A percentile compares a stretch with the other conserved stretches of the same genome.
These are phyloP conservation scores for Ophidiomyces ophidiicola DNA, from an alignment of 2,329 filamentous ascomycete genomes.

Conservation along the genomic window DNA sequence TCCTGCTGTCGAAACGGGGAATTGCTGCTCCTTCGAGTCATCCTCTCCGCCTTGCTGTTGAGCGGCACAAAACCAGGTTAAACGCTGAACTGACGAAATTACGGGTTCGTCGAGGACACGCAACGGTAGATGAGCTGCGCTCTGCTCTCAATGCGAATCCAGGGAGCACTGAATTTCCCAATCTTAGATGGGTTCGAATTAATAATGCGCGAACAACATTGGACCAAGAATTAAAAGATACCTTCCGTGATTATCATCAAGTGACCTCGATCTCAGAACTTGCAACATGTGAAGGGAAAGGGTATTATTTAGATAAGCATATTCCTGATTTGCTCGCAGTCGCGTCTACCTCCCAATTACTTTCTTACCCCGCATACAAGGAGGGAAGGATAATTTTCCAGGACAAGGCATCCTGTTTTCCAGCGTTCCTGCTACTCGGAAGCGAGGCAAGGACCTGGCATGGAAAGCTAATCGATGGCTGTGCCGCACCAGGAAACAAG, in stretches of 20 bases:
- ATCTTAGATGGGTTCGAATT: conserved; percentile 85
- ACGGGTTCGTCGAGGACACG: conserved; percentile 57
- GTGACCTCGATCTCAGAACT: conserved; percentile 48
- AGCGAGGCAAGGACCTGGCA: conserved; percentile 38
- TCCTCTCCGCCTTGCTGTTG: conserved; percentile 61
- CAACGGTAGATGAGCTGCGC: conserved; percentile 53
- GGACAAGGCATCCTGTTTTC: conserved; percentile 95
- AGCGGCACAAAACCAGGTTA: conserved; percentile 69
- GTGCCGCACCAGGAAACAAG: conserved; percentile 92
- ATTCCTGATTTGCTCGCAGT: conserved; percentile 76
- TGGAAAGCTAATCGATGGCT: conserved; percentile 79
- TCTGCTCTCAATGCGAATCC: conserved; percentile 26
- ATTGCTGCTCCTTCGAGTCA: conserved; percentile 71
- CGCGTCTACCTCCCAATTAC: conserved; percentile 58
- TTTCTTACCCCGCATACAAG: conserved; percentile 59
- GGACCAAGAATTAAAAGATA: conserved; percentile 58
- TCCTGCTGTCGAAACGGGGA: conserved; percentile 67
- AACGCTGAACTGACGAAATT: conserved; percentile 71
- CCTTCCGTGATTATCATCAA: conserved; percentile 53
- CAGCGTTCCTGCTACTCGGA: conserved; percentile 68
- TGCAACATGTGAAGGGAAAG: conserved; percentile 31
- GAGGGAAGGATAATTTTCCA: conserved; percentile 75
- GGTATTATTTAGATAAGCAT: conserved; percentile 62
- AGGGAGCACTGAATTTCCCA: conserved; percentile 31
- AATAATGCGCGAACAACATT: conserved; percentile 66